These are phyloP conservation scores for Baudoinia panamericana DNA, from an alignment of 495 filamentous ascomycete genomes.

Conservation along the genomic window DNA sequence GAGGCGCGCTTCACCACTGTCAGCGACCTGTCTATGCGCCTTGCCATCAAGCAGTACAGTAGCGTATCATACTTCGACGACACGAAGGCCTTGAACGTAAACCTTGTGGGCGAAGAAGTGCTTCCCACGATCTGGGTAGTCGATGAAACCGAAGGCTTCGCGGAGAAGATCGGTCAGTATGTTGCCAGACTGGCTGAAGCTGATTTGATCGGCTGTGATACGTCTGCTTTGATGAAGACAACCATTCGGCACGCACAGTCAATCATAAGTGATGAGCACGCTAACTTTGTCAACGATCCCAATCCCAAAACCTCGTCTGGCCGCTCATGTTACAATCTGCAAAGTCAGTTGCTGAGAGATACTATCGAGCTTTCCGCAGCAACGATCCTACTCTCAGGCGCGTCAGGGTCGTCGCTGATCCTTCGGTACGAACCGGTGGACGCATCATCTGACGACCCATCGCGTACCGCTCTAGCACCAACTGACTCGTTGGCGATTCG, in stretches of 20 bases:
- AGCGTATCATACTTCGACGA: too few species aligned
- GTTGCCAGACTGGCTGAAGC: not conserved
- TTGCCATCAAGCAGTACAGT: conserved; percentile 4
- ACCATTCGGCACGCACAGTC: conserved; percentile 49
- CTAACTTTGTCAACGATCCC: not conserved
- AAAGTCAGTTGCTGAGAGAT: conserved; percentile 50
- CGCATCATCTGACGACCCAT: conserved; percentile 35
- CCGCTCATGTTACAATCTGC: conserved; percentile 14
- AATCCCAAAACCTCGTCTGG: not conserved
- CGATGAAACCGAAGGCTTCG: too few species aligned
- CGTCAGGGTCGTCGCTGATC: conserved; percentile 18
- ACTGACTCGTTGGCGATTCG: too few species aligned
- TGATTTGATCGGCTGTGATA: conserved; percentile 24
- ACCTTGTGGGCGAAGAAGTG: too few species aligned
- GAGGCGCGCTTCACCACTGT: conserved; percentile 59
- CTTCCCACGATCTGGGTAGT: too few species aligned
- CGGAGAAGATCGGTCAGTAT: too few species aligned
- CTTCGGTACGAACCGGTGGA: conserved; percentile 41
- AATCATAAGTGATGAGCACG: conserved; percentile 38
- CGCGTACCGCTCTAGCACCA: conserved; percentile 25
- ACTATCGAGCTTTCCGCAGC: conserved; percentile 65
- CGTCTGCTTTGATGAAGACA: conserved; percentile 52
- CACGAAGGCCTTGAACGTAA: too few species aligned
- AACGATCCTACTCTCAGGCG: conserved; percentile 47
- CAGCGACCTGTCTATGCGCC: conserved; percentile 31